Percentiles rank a stretch among this genome's conserved stretches.
Conservation (phyloP, 805 yeast genomes). For the Hanseniaspora hatyaiensis region DNA sequence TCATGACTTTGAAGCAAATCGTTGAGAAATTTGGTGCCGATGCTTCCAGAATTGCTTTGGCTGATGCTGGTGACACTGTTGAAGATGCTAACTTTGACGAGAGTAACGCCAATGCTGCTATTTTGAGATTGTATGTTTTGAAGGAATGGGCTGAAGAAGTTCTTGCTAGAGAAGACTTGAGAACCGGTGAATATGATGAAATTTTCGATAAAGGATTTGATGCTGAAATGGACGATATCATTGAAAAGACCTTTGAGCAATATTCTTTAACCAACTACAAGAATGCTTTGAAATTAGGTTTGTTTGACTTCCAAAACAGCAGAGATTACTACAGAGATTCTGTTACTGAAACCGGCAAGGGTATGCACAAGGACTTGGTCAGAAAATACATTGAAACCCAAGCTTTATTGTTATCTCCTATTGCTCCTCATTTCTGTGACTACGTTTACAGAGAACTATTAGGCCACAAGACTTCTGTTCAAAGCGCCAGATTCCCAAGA, state of each 20-base stretch:
- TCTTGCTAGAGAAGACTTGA: slow-evolving; percentile 36
- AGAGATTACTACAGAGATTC: slow-evolving; percentile 93
- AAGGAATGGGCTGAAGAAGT: slow-evolving; percentile 92
- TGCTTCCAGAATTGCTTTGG: slow-evolving; percentile 91
- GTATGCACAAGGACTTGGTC: slow-evolving; percentile 75
- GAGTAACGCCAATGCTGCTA: slow-evolving; percentile 91
- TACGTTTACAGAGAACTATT: slow-evolving; percentile 76
- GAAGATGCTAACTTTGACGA: slow-evolving; percentile 99
- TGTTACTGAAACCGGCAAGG: slow-evolving; percentile 28
- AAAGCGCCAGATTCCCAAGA: slow-evolving; percentile 69
- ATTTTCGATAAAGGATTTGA: slow-evolving; percentile 86
- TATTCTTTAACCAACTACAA: slow-evolving; percentile 70
- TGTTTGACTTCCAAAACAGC: slow-evolving; percentile 87
- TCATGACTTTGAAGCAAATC: slow-evolving; percentile 77
- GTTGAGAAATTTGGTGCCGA: slow-evolving; percentile 91
- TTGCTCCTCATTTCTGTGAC: slow-evolving; percentile 94
- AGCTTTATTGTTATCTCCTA: slow-evolving; percentile 72
- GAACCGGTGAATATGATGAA: slow-evolving; percentile 41
- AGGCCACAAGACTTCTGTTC: slow-evolving; percentile 53
- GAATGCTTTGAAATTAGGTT: slow-evolving; percentile 77
- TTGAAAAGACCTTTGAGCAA: slow-evolving; percentile 60
- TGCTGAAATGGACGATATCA: slow-evolving; percentile 77
- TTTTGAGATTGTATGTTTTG: slow-evolving; percentile 78
- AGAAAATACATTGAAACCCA: slow-evolving; percentile 76
- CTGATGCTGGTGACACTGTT: slow-evolving; percentile 95